A percentile compares a stretch with the other conserved stretches of the same genome.
These are phyloP conservation scores for Arthrobotrys sinensis DNA, from an alignment of 2,329 filamentous ascomycete genomes.

Conservation along the genomic window DNA sequence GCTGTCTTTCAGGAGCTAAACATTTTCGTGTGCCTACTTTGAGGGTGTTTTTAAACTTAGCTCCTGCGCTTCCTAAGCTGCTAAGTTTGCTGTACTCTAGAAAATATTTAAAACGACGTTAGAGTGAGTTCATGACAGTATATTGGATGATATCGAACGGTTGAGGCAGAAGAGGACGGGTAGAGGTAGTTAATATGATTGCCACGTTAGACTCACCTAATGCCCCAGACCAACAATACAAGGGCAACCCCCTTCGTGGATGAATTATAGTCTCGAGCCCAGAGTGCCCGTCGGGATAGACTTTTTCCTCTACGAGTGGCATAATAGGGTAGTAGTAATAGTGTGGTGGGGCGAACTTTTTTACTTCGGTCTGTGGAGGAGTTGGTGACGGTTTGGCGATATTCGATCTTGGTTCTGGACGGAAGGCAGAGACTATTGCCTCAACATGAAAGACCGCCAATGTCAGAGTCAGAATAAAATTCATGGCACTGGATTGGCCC, in stretches of 20 bases:
- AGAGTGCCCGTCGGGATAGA: too few species aligned
- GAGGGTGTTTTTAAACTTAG: constrained; percentile 11
- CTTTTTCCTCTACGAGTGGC: too few species aligned
- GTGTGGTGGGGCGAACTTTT: neutral
- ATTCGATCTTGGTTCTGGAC: neutral
- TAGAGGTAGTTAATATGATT: neutral
- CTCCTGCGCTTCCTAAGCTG: neutral
- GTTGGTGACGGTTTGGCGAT: neutral
- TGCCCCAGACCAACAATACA: constrained; percentile 26
- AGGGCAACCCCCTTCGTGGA: neutral
- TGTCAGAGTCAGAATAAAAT: neutral
- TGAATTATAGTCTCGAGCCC: too few species aligned
- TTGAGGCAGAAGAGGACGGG: neutral
- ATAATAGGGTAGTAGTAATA: too few species aligned
- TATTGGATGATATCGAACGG: too few species aligned
- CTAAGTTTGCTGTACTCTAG: neutral
- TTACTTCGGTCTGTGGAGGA: neutral
- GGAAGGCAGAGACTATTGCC: neutral
- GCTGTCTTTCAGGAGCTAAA: neutral
- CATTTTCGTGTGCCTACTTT: constrained; percentile 1
- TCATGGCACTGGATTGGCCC: neutral
- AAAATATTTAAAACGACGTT: neutral
- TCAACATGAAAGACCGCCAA: neutral
- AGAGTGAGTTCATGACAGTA: neutral
- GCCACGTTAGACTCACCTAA: constrained; percentile 16